phyloP scores from a whole-genome alignment of 1,139 yeast genomes.

The Zygoascus meyerae region DNA sequence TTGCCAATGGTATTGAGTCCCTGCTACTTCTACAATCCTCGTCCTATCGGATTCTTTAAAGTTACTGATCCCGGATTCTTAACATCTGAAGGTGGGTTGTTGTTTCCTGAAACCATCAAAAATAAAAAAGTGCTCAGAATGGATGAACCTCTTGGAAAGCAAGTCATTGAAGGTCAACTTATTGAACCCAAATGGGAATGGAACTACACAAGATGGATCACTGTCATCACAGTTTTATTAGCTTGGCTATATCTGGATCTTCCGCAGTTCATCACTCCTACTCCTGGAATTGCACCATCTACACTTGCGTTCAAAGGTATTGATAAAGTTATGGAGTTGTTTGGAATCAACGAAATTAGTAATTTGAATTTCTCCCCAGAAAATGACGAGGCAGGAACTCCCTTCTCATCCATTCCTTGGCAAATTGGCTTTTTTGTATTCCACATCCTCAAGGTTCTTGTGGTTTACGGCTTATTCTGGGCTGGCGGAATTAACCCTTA shows the following conservation, averaged over 20 bases:
- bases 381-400: slow-evolving; percentile 20
- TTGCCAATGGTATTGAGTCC: slow-evolving; percentile 80
- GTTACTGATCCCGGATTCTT: slow-evolving; percentile 78
- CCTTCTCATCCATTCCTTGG: slow-evolving; percentile 43
- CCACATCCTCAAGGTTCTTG: slow-evolving; percentile 56
- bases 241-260: slow-evolving; percentile 88
- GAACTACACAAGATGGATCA: slow-evolving; percentile 45
- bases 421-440: slow-evolving; percentile 65
- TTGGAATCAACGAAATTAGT: slow-evolving; percentile 1
- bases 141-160: slow-evolving; percentile 40
- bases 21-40: slow-evolving; percentile 57
- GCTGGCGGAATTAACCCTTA: slow-evolving; percentile 76
- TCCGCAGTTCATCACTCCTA: slow-evolving; percentile 83
- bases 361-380: not conserved
- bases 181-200: slow-evolving; percentile 74
- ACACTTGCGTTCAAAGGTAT: slow-evolving; percentile 43
- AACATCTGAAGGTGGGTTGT: slow-evolving; percentile 74
- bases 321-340: slow-evolving; percentile 27
- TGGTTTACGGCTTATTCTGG: slow-evolving; percentile 55
- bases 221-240: slow-evolving; percentile 43
- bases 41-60: slow-evolving; percentile 62
- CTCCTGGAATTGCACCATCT: slow-evolving; percentile 87
- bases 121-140: slow-evolving; percentile 42
- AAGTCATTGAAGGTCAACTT: slow-evolving; percentile 86
- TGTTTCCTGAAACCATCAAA: slow-evolving; percentile 58